These are phyloP conservation scores for Zygotorulaspora chibaensis DNA, from an alignment of 805 yeast species.

Conservation along the genomic window DNA sequence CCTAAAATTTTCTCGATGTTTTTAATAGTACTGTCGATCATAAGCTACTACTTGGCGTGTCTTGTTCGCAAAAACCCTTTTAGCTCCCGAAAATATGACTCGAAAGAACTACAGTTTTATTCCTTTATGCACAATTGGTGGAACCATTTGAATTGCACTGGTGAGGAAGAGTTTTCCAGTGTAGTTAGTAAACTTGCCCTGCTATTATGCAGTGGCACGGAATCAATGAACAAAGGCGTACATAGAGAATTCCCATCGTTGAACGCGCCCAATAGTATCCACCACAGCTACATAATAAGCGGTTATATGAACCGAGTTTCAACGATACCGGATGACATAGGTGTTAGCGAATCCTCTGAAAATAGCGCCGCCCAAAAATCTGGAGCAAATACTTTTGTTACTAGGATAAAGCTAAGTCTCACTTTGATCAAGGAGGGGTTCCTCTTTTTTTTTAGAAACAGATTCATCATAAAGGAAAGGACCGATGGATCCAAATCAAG, in stretches of 20 bases:
- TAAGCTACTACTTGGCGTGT: slow-evolving; percentile 55
- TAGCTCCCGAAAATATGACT: slow-evolving; percentile 6
- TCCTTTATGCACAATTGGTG: slow-evolving; percentile 31
- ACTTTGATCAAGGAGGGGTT: slow-evolving; percentile 7
- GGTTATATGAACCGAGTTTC: slow-evolving; percentile 21
- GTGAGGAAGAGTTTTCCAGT: slow-evolving; percentile 31
- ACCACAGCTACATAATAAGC: slow-evolving; percentile 20
- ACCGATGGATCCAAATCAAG: background rate
- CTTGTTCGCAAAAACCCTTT: slow-evolving; percentile 44
- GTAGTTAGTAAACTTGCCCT: slow-evolving; percentile 23
- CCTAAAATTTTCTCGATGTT: slow-evolving; percentile 59
- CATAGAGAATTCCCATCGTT: slow-evolving; percentile 27
- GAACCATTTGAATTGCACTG: slow-evolving; percentile 29
- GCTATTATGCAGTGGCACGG: slow-evolving; percentile 24
- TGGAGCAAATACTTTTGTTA: slow-evolving; percentile 6
- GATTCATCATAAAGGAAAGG: slow-evolving; percentile 1
- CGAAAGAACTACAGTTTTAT: slow-evolving; percentile 29
- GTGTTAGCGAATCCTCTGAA: background rate
- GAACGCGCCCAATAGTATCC: slow-evolving; percentile 18
- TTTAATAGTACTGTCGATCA: slow-evolving; percentile 48
- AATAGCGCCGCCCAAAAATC: slow-evolving; percentile 1
- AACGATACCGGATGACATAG: slow-evolving; percentile 18
- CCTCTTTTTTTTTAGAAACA: slow-evolving; percentile 8
- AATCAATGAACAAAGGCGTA: slow-evolving; percentile 21
- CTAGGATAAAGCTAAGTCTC: slow-evolving; percentile 8